A percentile compares a stretch with the other conserved stretches of the same genome.
Conservation (phyloP, 768 basidiomycete species). For the Pilatotrama ljubarskyi region DNA sequence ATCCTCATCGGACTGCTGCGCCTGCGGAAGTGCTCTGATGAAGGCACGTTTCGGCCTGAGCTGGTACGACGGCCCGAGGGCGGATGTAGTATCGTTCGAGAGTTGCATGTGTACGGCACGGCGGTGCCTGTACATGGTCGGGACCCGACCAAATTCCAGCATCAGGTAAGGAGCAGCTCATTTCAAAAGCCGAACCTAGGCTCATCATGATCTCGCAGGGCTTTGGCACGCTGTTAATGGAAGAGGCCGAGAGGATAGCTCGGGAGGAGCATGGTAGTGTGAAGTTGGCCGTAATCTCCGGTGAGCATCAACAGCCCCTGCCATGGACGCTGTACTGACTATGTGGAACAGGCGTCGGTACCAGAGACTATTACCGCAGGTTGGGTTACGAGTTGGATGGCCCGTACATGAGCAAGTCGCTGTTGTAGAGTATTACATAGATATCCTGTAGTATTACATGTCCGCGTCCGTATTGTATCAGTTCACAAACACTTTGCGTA, state of each 20-base stretch:
- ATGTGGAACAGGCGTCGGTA: constrained; percentile 76
- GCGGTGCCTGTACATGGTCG: constrained; percentile 96
- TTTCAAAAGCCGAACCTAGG: neutral
- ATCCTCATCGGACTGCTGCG: constrained; percentile 93
- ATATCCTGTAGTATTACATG: constrained; percentile 13
- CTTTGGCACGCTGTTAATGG: constrained; percentile 97
- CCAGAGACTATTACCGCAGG: constrained; percentile 94
- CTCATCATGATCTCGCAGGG: constrained; percentile 52
- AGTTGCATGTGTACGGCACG: constrained; percentile 97
- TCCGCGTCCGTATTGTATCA: constrained; percentile 16
- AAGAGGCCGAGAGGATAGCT: constrained; percentile 98
- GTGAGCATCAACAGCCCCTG: constrained; percentile 40
- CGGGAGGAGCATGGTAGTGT: constrained; percentile 94
- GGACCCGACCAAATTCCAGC: constrained; percentile 98
- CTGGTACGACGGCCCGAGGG: constrained; percentile 72
- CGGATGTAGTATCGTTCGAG: constrained; percentile 89
- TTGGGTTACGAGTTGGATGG: constrained; percentile 94
- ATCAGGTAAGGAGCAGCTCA: constrained; percentile 53
- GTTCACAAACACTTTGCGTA: neutral
- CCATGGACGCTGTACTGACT: neutral
- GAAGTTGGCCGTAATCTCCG: constrained; percentile 97
- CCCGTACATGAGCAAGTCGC: constrained; percentile 94
- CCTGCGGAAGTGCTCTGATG: constrained; percentile 92
- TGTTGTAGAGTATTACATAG: constrained; percentile 33
- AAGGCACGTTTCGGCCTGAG: constrained; percentile 96